Evolutionary conservation across 805 yeast genomes (phyloP), one percentile per base, ranked within the genome.

Genomic region (Ogataea corticis): DNA sequence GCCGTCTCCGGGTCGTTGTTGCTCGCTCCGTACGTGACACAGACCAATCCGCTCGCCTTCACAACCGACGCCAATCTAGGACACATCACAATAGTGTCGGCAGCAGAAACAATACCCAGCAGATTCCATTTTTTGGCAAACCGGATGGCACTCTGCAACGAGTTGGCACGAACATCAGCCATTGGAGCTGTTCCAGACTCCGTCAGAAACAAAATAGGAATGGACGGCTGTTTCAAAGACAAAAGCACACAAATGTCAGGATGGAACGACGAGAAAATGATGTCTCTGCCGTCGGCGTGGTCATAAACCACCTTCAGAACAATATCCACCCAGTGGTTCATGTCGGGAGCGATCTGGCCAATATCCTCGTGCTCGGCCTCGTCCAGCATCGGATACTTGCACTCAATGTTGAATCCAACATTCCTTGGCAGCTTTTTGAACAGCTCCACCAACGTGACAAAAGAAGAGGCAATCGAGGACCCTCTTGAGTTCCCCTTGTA

Each of bases 401-500:
- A 83, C 65, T 92, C 98, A 49, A 92, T 88, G 61, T 92, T 92
- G 70, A 94, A 91, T 0, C 98, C 98, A 13, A 91, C 95, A 47
- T 76, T 78, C 46, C 75, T 72, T 1, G 98, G 97, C 19, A 92
- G 68, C 53, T 87, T 87, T 58, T 77, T 76, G 69, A 92, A 89
- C 38, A 91, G 75, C 54, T 91, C 96, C 56, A 79, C 84, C 53
- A 92, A 73, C 0, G 97, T 90, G 7, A 92, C 96, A 65, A 92
- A 92, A 27, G 88, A 84, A 0, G 97, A 87, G 7, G 96, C 96
- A 62, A 92, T 87, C 1, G 94, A 83, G 36, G 82, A 73, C 0
- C 98, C 98, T 46, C 97, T 76, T 1, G 85, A 76, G 61, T 92
- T 92, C n/a, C 97, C 98, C 65, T 92, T 92, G 70, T 83, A 89